These are phyloP conservation scores for Spizellomyces punctatus DNA, from an alignment of 192 early-diverging fungal species.

Conservation along the genomic window DNA sequence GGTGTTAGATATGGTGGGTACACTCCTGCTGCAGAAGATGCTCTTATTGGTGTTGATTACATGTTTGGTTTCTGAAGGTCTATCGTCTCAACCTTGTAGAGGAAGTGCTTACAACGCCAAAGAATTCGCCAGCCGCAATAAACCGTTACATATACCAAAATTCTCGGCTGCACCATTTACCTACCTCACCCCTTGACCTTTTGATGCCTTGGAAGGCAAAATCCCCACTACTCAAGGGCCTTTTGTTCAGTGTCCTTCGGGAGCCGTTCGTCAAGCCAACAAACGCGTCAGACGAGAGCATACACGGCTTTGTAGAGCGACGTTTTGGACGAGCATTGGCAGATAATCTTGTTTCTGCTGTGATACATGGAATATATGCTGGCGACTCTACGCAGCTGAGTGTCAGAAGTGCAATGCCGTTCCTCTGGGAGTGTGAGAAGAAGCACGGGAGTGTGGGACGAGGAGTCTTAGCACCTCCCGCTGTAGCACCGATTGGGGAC, in stretches of 20 bases:
- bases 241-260: conserved; percentile 59
- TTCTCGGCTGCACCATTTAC: conserved; percentile 71
- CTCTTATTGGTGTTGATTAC: neutral
- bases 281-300: conserved; percentile 74
- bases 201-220: conserved; percentile 42
- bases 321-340: conserved; percentile 76
- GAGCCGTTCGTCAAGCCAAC: conserved; percentile 52
- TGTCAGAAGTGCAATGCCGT: conserved; percentile 70
- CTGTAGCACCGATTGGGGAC: neutral
- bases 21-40: neutral
- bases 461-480: conserved; percentile 13
- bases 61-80: conserved; percentile 40
- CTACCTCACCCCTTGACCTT: conserved; percentile 38
- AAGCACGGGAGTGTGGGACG: conserved; percentile 55
- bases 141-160: conserved; percentile 84
- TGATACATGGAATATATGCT: conserved; percentile 94
- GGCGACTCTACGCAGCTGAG: conserved; percentile 80
- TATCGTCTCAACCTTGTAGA: conserved; percentile 63
- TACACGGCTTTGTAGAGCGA: conserved; percentile 77
- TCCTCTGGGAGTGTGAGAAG: conserved; percentile 72
- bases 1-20: conserved; percentile 74
- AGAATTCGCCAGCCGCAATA: conserved; percentile 69
- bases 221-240: conserved; percentile 53
- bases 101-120: conserved; percentile 60
- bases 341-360: conserved; percentile 81